These are phyloP conservation scores for Bruguiera gymnorhiza DNA, from an alignment of 345 rosid genomes.

Conservation along the genomic window DNA sequence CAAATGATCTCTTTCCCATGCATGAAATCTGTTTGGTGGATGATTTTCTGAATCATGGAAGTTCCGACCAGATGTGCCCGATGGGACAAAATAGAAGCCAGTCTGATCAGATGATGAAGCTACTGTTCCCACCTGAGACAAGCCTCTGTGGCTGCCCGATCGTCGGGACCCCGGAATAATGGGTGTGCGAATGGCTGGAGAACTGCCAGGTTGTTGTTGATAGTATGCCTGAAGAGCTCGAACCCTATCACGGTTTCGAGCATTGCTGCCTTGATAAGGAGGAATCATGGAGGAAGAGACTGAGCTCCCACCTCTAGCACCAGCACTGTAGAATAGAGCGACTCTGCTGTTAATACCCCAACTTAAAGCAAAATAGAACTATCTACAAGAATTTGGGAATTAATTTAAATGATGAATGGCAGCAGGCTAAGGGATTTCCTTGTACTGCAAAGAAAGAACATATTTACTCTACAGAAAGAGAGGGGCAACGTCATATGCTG, in stretches of 20 bases:
- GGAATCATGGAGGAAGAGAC: constrained; percentile 60
- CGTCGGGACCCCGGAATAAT: constrained; percentile 48
- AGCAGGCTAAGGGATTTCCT: not conserved
- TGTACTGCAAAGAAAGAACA: too few species aligned
- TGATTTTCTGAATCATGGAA: constrained; percentile 43
- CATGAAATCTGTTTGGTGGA: constrained; percentile 10
- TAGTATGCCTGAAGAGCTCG: constrained; percentile 95
- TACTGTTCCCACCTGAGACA: constrained; percentile 49
- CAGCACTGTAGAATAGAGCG: constrained; percentile 37
- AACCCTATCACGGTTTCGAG: constrained; percentile 77
- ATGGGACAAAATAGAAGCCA: constrained; percentile 61
- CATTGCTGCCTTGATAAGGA: constrained; percentile 87
- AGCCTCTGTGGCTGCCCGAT: constrained; percentile 49
- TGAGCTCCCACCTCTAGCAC: constrained; percentile 71
- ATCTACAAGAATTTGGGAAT: too few species aligned
- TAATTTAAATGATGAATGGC: too few species aligned
- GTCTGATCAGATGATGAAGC: constrained; percentile 71
- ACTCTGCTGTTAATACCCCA: not conserved
- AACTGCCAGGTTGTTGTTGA: constrained; percentile 64
- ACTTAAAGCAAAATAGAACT: not conserved
- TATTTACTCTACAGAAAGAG: not conserved
- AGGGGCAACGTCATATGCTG: not conserved
- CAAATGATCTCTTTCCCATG: constrained; percentile 43
- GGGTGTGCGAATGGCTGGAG: constrained; percentile 57
- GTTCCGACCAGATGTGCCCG: constrained; percentile 45